Conservation (phyloP, 2,329 filamentous ascomycete genomes). For the Ceratocystis smalleyi region DNA sequence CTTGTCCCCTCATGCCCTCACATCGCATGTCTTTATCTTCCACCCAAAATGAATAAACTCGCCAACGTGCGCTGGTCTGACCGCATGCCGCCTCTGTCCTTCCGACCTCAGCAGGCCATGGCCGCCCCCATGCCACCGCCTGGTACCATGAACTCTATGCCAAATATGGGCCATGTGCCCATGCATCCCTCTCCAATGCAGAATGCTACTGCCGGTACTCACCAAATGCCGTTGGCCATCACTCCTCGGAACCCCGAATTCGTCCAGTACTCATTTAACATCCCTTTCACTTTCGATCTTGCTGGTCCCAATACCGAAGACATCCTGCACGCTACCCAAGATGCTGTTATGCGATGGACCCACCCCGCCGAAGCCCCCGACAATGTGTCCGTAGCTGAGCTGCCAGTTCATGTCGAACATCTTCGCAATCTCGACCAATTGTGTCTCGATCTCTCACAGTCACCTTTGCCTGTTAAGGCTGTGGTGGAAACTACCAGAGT, state of each 20-base stretch:
- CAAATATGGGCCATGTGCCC: constrained; percentile 21
- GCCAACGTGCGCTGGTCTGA: constrained; percentile 58
- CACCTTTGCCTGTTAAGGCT: constrained; percentile 59
- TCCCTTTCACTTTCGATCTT: constrained; percentile 86
- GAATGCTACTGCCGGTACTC: constrained; percentile 9
- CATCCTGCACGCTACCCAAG: constrained; percentile 78
- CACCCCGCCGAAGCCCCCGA: constrained; percentile 78
- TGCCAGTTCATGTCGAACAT: constrained; percentile 85
- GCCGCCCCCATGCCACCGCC: constrained; percentile 6
- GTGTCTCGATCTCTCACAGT: constrained; percentile 67
- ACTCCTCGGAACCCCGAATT: constrained; percentile 11
- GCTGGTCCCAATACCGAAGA: constrained; percentile 86
- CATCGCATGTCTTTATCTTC: constrained; percentile 13
- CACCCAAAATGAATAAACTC: constrained; percentile 50
- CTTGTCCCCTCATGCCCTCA: constrained; percentile 1
- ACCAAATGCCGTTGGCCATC: constrained; percentile 14
- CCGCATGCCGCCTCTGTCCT: constrained; percentile 33
- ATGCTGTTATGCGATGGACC: constrained; percentile 82
- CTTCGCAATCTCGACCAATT: constrained; percentile 62
- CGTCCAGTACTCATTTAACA: constrained; percentile 87
- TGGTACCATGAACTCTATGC: constrained; percentile 13
- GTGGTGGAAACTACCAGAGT: constrained; percentile 61
- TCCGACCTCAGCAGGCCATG: constrained; percentile 14
- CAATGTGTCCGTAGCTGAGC: constrained; percentile 67
- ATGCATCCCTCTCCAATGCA: constrained; percentile 29